phyloP scores from a whole-genome alignment of 768 basidiomycete species.

The Boletellus emodensis region DNA sequence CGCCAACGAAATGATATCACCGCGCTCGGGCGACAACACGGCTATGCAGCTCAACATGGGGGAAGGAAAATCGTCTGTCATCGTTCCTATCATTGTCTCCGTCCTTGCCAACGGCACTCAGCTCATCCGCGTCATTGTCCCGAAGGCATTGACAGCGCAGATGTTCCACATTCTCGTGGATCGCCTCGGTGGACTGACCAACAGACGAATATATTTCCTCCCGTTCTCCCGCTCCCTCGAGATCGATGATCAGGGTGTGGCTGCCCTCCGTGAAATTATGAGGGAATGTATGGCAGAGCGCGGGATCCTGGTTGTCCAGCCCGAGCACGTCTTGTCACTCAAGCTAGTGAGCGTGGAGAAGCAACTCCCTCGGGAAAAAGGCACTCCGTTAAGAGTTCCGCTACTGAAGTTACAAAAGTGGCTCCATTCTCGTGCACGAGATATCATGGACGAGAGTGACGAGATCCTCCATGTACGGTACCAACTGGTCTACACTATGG shows the following conservation, averaged over 20 bases:
- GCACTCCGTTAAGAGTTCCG: conserved; percentile 7
- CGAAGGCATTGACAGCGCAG: conserved; percentile 41
- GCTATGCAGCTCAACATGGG: conserved; percentile 55
- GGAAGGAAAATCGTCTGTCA: conserved; percentile 49
- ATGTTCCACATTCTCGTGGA: conserved; percentile 45
- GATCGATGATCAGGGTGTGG: conserved; percentile 18
- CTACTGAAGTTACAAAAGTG: conserved; percentile 19
- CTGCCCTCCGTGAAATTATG: conserved; percentile 4
- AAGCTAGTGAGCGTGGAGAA: conserved; percentile 35
- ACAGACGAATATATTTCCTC: conserved; percentile 43
- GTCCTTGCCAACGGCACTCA: conserved; percentile 40
- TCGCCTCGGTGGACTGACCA: conserved; percentile 40
- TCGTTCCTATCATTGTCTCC: conserved; percentile 42
- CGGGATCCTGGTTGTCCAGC: conserved; percentile 46
- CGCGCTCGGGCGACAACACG: conserved; percentile 33
- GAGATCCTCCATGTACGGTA: conserved; percentile 44
- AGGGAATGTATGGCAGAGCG: conserved; percentile 31
- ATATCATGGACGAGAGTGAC: conserved; percentile 21
- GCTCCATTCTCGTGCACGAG: conserved; percentile 15
- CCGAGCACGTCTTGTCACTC: conserved; percentile 49
- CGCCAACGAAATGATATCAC: conserved; percentile 45
- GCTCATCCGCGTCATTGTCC: conserved; percentile 46
- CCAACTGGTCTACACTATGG: conserved; percentile 46
- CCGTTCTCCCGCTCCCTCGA: conserved; percentile 43
- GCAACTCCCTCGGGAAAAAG: conserved; percentile 10